Evolutionary conservation across 176 grass and related monocot genomes (phyloP), one percentile per base, ranked within the genome.

Genomic region (Areca catechu): DNA sequence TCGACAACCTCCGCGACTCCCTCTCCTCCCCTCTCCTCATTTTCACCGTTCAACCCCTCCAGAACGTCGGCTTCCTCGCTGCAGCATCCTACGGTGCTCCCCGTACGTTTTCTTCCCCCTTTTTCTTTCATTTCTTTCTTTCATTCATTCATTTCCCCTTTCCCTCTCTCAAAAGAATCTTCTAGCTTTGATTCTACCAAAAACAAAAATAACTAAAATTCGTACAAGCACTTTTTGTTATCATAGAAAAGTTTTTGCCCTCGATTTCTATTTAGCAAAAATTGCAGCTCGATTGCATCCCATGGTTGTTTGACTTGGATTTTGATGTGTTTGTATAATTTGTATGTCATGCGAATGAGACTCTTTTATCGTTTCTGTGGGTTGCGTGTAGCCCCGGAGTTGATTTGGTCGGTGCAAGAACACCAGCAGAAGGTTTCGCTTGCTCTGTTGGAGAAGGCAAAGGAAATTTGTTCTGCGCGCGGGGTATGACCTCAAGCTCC

Each of bases 371-470:
- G 7, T 43, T 5, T 14, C 34, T 12, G 10, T 14, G 34, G 34
- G 34, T 43, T 43, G 10, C 34, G 34, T 14, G 71, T 60, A 73
- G 66, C 82, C 12, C 62, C 75, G 22, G 86, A 90, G 66, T 66
- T 85, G 71, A 70, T 90, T 52, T 69, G 58, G 49, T 74, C 71
- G 28, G 48, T 85, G 34, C 86, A 82, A 52, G 62, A 85, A 27
- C 78, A 85, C 66, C 74, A 90, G 71, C 75, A 68, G 62, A 19
- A 82, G 65, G 70, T 68, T 43, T 59, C 86, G 30, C 14, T 76
- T 24, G 75, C 62, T 43, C 74, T 90, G 22, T 58, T 90, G n/a
- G 67, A 76, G 58, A 76, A 70, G 37, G 86, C 59, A 24, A 79
- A 69, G 62, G 37, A 52, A 16, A 90, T 85, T 22, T 90, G 82